These are phyloP conservation scores for Sporothrix globosa DNA, from an alignment of 2,329 filamentous ascomycete genomes.

Conservation along the genomic window DNA sequence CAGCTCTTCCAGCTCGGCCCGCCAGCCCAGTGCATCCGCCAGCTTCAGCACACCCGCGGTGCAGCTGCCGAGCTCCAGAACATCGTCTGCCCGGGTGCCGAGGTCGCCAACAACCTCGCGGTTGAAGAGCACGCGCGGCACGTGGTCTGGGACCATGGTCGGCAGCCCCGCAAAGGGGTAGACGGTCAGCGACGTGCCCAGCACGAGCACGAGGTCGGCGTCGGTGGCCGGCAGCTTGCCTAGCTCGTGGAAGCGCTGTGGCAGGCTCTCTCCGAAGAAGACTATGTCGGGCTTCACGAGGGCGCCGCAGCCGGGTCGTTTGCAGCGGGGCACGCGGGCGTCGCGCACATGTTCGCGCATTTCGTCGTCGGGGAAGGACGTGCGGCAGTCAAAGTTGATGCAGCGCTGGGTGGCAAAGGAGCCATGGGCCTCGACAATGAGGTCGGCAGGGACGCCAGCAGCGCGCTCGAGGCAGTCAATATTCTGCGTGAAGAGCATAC, in stretches of 20 bases:
- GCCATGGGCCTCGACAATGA: constrained; percentile 91
- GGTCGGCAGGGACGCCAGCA: constrained; percentile 78
- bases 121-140: constrained; percentile 85
- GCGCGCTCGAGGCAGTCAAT: constrained; percentile 92
- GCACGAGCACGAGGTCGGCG: constrained; percentile 46
- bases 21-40: constrained; percentile 81
- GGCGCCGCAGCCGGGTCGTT: constrained; percentile 63
- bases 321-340: constrained; percentile 72
- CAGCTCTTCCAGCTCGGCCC: constrained; percentile 74
- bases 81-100: constrained; percentile 79
- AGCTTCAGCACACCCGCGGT: constrained; percentile 79
- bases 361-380: constrained; percentile 69
- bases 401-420: constrained; percentile 91
- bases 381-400: constrained; percentile 73
- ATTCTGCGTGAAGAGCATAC: constrained; percentile 94
- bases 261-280: constrained; percentile 76
- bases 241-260: constrained; percentile 65
- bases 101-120: constrained; percentile 79
- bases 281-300: constrained; percentile 93
- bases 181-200: constrained; percentile 37
- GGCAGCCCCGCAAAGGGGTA: constrained; percentile 88
- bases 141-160: constrained; percentile 59
- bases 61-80: constrained; percentile 79
- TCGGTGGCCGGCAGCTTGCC: constrained; percentile 51
- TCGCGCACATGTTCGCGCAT: constrained; percentile 72